Base-by-base conservation (phyloP, 768 basidiomycete species). In the Boletus edulis region DNA sequence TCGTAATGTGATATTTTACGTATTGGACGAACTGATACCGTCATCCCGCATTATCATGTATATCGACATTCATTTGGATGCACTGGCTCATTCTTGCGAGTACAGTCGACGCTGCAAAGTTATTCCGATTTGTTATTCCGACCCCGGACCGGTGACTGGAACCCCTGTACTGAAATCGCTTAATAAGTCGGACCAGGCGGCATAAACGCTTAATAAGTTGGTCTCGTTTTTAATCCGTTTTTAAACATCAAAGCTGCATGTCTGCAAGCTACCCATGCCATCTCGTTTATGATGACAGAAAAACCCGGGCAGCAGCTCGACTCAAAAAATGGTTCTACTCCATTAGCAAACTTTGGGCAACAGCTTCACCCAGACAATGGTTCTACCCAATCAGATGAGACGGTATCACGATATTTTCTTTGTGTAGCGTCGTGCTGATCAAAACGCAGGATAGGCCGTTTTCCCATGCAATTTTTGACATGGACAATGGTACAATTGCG, bases 1-100 rank as follows among this genome's bases (percentile, higher is more conserved):
- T 60, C 49, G 62, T 67, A 67, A 69, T 67, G 62, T 60, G 62
- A 67, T 67, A 67, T 65, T 66, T 11, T 69, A 63, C 62, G 53
- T 66, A 59, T 62, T 58, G 64, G 64, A 68, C 58, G 58, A 52
- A 50, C 67, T 62, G 62, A 67, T 62, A 64, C 51, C 43, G 56
- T 31, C 56, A 56, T 41, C 52, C 50, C 49, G n/a, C 51, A 50
- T n/a, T n/a, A n/a, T 29, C 66, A 53, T 63, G 63, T 66, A 60
- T 29, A 68, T 60, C 62, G 49, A 62, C 64, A 59, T 61, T 64
- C 62, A 45, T 62, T 58, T 62, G 57, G 49, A 59, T 57, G 46
- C 50, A 29, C 39, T 49, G 13, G 38, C 24, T 44, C 20, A n/a
- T 37, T 44, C 27, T 11, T 55, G 54, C 43, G 44, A 54, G 24